Evolutionary conservation across 345 rosid species (phyloP).

Genomic region (Erucastrum elatum): DNA sequence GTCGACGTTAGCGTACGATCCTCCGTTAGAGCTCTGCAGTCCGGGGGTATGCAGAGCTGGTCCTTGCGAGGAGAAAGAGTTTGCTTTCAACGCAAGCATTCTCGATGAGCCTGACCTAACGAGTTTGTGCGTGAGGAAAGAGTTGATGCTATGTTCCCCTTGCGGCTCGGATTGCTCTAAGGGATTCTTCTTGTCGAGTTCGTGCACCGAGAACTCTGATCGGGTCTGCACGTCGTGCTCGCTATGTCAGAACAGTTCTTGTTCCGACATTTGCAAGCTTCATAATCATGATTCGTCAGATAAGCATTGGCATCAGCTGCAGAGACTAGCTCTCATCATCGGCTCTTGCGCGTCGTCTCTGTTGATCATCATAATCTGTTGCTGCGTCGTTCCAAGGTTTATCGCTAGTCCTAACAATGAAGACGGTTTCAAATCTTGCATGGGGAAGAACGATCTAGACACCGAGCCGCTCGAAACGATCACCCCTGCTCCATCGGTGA

Average conservation of each 20-base stretch:
- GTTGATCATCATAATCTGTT: constrained; percentile 48
- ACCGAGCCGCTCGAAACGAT: constrained; percentile 41
- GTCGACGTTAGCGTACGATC: constrained; percentile 52
- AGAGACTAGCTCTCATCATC: constrained; percentile 43
- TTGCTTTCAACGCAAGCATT: constrained; percentile 80
- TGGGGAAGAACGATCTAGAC: constrained; percentile 57
- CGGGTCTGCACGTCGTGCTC: constrained; percentile 83
- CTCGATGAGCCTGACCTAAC: constrained; percentile 76
- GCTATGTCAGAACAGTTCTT: constrained; percentile 91
- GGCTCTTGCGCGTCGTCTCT: constrained; percentile 52
- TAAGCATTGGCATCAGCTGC: constrained; percentile 53
- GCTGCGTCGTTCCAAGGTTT: constrained; percentile 53
- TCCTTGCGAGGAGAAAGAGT: constrained; percentile 56
- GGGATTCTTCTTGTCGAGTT: constrained; percentile 81
- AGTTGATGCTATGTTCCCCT: constrained; percentile 68
- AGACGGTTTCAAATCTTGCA: constrained; percentile 57
- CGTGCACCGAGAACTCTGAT: constrained; percentile 63
- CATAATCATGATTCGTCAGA: constrained; percentile 43
- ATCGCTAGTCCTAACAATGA: constrained; percentile 42
- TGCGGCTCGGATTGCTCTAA: constrained; percentile 75
- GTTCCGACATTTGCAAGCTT: constrained; percentile 63
- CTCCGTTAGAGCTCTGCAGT: constrained; percentile 86
- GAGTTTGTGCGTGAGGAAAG: constrained; percentile 65
- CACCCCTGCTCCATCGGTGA: constrained; percentile 41
- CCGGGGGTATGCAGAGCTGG: constrained; percentile 72